Percentiles rank a stretch among this genome's conserved stretches.
Evolutionary conservation across 352 stramenopile genomes (phyloP).

Genomic region (Stramenopiles sp.): DNA sequence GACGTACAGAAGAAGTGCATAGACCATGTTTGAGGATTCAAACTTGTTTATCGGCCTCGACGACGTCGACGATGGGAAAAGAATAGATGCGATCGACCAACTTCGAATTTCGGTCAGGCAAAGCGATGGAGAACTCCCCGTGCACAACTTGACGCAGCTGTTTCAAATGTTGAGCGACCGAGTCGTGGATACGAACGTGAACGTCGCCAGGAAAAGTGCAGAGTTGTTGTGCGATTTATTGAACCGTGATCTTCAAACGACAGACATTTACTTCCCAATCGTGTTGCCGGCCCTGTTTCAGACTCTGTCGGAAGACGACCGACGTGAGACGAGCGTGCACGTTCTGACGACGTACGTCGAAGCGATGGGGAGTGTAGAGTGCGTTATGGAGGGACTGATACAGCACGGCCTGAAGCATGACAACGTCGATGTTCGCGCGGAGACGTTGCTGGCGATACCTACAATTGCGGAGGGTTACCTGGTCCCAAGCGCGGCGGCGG

Average conservation of each 20-base stretch:
- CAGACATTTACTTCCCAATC: background rate
- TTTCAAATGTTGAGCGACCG: background rate
- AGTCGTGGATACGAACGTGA: background rate
- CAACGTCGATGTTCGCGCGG: background rate
- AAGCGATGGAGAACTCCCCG: background rate
- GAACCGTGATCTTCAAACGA: background rate
- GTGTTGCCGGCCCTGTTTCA: background rate
- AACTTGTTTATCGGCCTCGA: background rate
- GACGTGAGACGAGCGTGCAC: background rate
- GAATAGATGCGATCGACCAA: background rate
- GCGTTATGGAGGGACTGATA: background rate
- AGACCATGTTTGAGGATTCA: background rate
- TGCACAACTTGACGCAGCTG: background rate
- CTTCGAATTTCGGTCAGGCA: background rate
- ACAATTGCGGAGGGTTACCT: background rate
- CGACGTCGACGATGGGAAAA: background rate
- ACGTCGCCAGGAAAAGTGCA: background rate
- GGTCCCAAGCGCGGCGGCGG: background rate
- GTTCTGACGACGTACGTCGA: background rate
- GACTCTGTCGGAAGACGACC: background rate
- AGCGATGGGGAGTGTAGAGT: background rate
- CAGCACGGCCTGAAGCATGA: background rate
- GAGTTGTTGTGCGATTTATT: background rate
- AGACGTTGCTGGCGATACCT: background rate
- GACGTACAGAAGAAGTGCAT: too few relatives aligned